Evolutionary conservation across 208 protist genomes (phyloP), one percentile per base, ranked within the genome.

Genomic region (Kentomonas sorsogonicus): DNA sequence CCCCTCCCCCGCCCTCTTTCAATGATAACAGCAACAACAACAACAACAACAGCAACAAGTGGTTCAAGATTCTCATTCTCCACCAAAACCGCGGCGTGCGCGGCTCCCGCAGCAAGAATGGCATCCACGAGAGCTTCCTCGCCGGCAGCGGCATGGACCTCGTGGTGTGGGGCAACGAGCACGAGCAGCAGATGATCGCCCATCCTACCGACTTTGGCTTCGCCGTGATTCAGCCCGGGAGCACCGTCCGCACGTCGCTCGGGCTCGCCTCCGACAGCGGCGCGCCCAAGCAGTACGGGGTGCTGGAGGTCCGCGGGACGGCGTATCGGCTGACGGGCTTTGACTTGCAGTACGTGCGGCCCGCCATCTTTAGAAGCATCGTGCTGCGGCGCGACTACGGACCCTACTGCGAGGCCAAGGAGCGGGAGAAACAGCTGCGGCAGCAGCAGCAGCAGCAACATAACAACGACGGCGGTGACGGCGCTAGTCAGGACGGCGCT

Each of bases 131-230:
- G 55, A 51, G 79, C 10, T 96, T 98, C 89, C 78, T 99, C 5
- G 56, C 76, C 11, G 78, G 85, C 26, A 97, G 96, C 53, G 79
- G 76, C 33, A 67, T 99, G 13, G 91, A 99, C 53, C 79, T 99
- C 18, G 96, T 99, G 9, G 77, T 99, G 48, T 99, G 98, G 98
- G 98, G 97, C 13, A 99, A 99, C 69, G 98, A 99, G 77, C 98
- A 99, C 64, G 97, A 99, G 69, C 98, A 97, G 53, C 70, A 86
- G 27, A 97, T 99, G 73, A 75, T 86, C 25, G 95, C 96, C 40
- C 63, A 83, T 43, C 74, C 81, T 4, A 65, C 71, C 27, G 61
- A 79, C 31, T 22, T 16, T 26, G 77, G 82, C 22, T 98, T 97
- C 69, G 91, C 96, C 25, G 83, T 99, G 2, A 74, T 94, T 15